A percentile compares a stretch with the other conserved stretches of the same genome.
Conservation (phyloP, 2,329 filamentous ascomycete genomes). For the Myriosclerotinia scirpicola region DNA sequence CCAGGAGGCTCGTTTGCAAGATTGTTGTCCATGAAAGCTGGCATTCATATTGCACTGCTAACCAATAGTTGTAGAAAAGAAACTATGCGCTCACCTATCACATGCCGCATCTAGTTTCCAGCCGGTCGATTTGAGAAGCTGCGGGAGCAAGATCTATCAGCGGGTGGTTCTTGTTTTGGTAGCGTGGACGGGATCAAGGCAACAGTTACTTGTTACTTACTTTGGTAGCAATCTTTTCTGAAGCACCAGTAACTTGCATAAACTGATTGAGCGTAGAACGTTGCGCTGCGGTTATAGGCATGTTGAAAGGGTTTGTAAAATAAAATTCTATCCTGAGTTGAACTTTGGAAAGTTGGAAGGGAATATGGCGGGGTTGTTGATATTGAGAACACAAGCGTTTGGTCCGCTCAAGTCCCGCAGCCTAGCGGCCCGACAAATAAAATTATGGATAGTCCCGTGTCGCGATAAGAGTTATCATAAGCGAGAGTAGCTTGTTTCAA, state of each 20-base stretch:
- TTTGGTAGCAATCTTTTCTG: slow-evolving; percentile 36
- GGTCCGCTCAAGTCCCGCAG: slow-evolving; percentile 10
- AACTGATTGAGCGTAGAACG: slow-evolving; percentile 36
- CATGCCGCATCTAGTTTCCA: slow-evolving; percentile 44
- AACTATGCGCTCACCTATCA: slow-evolving; percentile 42
- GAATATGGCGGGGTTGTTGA: slow-evolving; percentile 19
- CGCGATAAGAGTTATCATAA: slow-evolving; percentile 22
- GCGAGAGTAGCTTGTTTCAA: slow-evolving; percentile 8
- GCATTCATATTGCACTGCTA: background rate
- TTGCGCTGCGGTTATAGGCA: slow-evolving; percentile 38
- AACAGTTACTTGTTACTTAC: slow-evolving; percentile 36
- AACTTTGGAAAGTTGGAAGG: background rate
- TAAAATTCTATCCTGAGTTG: background rate
- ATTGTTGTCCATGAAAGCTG: background rate
- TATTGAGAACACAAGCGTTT: background rate
- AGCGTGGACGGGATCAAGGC: slow-evolving; percentile 2
- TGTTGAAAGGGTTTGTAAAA: slow-evolving; percentile 26
- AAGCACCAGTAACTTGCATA: slow-evolving; percentile 39
- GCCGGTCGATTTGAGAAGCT: slow-evolving; percentile 42
- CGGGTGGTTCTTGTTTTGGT: slow-evolving; percentile 23
- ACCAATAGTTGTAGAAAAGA: background rate
- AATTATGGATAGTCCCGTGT: slow-evolving; percentile 3
- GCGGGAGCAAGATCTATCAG: slow-evolving; percentile 30
- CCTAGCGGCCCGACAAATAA: slow-evolving; percentile 14
- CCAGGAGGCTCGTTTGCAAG: background rate